Conservation (phyloP, 768 basidiomycete genomes). For the Russula sp. region DNA sequence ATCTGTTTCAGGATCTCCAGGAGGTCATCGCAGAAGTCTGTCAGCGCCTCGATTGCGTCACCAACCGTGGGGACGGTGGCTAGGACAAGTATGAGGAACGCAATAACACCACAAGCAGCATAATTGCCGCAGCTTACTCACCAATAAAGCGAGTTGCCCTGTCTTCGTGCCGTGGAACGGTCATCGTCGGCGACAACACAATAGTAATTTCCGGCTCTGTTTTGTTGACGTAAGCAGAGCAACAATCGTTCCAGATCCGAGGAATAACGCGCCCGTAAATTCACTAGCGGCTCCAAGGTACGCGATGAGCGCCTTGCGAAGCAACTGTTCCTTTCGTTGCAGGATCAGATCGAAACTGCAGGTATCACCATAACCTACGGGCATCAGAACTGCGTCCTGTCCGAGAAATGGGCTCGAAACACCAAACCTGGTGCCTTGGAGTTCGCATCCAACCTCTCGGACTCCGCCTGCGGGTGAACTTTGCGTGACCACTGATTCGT, state of each 20-base stretch:
- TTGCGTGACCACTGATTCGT: slow-evolving; percentile 48
- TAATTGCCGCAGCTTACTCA: slow-evolving; percentile 25
- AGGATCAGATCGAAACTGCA: slow-evolving; percentile 56
- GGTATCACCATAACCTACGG: slow-evolving; percentile 43
- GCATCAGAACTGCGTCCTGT: not conserved
- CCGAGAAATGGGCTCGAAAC: not conserved
- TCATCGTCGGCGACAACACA: slow-evolving; percentile 60
- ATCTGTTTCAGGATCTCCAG: slow-evolving; percentile 57
- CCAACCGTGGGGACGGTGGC: slow-evolving; percentile 73
- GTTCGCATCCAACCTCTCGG: slow-evolving; percentile 51
- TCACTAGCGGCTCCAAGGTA: slow-evolving; percentile 69
- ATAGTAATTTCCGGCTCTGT: slow-evolving; percentile 65
- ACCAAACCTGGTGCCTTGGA: slow-evolving; percentile 47
- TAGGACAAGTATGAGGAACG: slow-evolving; percentile 24
- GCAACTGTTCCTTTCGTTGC: slow-evolving; percentile 44
- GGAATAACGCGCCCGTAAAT: slow-evolving; percentile 49
- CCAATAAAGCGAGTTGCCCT: slow-evolving; percentile 50
- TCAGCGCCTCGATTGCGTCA: slow-evolving; percentile 61
- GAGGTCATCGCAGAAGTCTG: slow-evolving; percentile 55
- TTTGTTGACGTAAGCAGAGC: not conserved
- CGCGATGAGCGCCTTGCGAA: slow-evolving; percentile 54
- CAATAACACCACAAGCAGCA: slow-evolving; percentile 1
- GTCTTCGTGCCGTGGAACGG: slow-evolving; percentile 51
- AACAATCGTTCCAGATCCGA: not conserved
- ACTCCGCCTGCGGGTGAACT: slow-evolving; percentile 58